Percentiles rank a stretch among this genome's conserved stretches.
Evolutionary conservation across 441 rosid genomes (phyloP).

Genomic region (Jatropha podagrica): DNA sequence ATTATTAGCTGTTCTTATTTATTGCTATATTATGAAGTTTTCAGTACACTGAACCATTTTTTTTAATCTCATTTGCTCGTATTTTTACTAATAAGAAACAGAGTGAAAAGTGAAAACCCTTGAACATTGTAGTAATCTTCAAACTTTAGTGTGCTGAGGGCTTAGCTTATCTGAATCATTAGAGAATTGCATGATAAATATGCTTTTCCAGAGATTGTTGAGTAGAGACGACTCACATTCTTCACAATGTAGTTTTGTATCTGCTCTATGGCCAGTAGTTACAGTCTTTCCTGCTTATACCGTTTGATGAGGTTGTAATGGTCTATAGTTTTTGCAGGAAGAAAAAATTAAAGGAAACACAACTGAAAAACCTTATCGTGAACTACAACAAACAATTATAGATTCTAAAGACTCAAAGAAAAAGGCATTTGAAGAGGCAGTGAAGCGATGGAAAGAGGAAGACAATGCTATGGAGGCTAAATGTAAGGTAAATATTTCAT

Average conservation of each 20-base stretch:
- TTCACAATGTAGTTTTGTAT: not conserved
- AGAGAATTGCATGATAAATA: not conserved
- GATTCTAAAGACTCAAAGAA: slow-evolving; percentile 43
- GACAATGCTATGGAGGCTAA: slow-evolving; percentile 64
- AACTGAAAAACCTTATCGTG: slow-evolving; percentile 31
- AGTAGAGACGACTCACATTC: not conserved
- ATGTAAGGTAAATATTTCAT: slow-evolving; percentile 51
- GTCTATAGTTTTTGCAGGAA: slow-evolving; percentile 44
- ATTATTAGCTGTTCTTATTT: not conserved
- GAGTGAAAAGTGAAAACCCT: not conserved
- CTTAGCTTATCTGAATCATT: not conserved
- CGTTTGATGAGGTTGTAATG: slow-evolving; percentile 17
- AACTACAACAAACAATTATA: slow-evolving; percentile 40
- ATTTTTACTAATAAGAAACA: slow-evolving; percentile 5
- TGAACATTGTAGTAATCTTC: slow-evolving; percentile 12
- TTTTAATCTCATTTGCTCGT: not conserved
- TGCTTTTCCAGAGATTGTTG: not conserved
- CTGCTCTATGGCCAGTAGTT: slow-evolving; percentile 6
- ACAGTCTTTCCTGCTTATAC: slow-evolving; percentile 17
- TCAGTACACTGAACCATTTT: not conserved
- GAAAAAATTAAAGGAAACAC: slow-evolving; percentile 35
- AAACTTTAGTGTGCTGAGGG: not conserved
- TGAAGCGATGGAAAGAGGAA: slow-evolving; percentile 59
- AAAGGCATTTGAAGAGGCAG: slow-evolving; percentile 44
- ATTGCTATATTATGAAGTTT: not conserved